Evolutionary conservation across 2,329 filamentous ascomycete species (phyloP), one percentile per base, ranked within the genome.

Genomic region (Setomelanomma holmii): DNA sequence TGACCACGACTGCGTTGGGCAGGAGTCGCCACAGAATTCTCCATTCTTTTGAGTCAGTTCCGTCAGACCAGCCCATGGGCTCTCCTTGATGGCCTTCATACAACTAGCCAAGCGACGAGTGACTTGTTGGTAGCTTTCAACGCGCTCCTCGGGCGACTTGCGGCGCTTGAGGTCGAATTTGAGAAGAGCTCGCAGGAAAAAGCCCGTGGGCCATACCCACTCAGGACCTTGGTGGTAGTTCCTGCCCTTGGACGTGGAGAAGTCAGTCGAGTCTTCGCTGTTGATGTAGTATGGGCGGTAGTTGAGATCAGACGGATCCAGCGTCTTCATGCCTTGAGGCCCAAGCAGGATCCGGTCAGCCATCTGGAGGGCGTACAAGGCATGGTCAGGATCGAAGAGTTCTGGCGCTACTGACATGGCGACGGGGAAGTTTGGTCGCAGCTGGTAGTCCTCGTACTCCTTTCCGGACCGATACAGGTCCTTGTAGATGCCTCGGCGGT

Each of bases 171-270:
- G 79, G 72, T 97, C 92, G 68, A 98, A 98, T 74, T 92, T 90
- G 58, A 99, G 83, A 60, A 99, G 79, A 1, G 95, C 95, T 42
- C 96, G 87, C 19, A 97, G 81, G 82, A 96, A 99, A 80, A 92
- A 99, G 4, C 95, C 95, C 1, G 91, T 93, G 0, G 93, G 96
- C 95, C 95, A 99, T 20, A 97, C 79, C 95, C 95, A 99, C 75
- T 99, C 95, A 0, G 95, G 96, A 4, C 95, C 95, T 75, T 98
- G 93, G 75, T 99, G 95, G 77, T 99, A 99, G 76, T 98, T 99
- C 50, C 95, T 84, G 43, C 95, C 95, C 76, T 98, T 98, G 64
- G 89, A 87, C 0, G 93, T 98, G 10, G 90, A 85, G 69, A 97
- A 98, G 74, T 98, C 90, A 11, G 85, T 86, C 53, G 89, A 93